Conservation (phyloP, 768 basidiomycete species). For the Lentinula aciculospora region DNA sequence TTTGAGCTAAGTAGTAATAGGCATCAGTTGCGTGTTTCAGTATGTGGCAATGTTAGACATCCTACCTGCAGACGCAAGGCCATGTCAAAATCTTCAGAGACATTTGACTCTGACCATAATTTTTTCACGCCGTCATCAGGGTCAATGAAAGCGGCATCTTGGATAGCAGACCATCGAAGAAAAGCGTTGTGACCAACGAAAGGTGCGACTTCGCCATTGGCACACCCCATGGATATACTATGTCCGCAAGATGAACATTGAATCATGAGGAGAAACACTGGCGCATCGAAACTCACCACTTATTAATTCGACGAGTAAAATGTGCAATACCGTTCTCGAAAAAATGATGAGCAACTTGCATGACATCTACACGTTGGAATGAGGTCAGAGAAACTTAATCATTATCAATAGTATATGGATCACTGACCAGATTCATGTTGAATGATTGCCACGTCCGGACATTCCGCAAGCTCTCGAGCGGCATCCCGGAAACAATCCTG, state of each 20-base stretch:
- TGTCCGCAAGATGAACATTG: conserved; percentile 11
- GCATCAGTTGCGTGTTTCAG: not conserved
- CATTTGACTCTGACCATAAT: conserved; percentile 81
- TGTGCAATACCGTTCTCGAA: conserved; percentile 89
- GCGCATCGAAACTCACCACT: conserved; percentile 23
- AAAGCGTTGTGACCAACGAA: conserved; percentile 90
- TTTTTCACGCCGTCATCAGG: conserved; percentile 57
- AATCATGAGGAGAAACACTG: not conserved
- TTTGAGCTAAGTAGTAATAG: conserved; percentile 27
- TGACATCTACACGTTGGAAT: conserved; percentile 49
- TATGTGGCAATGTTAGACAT: not conserved
- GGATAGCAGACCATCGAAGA: conserved; percentile 83
- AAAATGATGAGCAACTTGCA: conserved; percentile 86
- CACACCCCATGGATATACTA: conserved; percentile 66
- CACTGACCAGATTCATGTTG: conserved; percentile 80
- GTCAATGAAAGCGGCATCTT: conserved; percentile 79
- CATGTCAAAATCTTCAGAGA: conserved; percentile 84
- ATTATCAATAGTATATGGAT: not conserved
- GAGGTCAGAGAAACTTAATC: not conserved
- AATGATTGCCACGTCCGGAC: conserved; percentile 82
- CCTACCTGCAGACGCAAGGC: conserved; percentile 55
- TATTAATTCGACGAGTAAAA: conserved; percentile 86
- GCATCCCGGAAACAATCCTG: conserved; percentile 89
- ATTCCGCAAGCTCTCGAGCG: conserved; percentile 76
- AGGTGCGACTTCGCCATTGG: conserved; percentile 78